Base-by-base conservation (phyloP, 345 rosid genomes). In the Arabis alpina region DNA sequence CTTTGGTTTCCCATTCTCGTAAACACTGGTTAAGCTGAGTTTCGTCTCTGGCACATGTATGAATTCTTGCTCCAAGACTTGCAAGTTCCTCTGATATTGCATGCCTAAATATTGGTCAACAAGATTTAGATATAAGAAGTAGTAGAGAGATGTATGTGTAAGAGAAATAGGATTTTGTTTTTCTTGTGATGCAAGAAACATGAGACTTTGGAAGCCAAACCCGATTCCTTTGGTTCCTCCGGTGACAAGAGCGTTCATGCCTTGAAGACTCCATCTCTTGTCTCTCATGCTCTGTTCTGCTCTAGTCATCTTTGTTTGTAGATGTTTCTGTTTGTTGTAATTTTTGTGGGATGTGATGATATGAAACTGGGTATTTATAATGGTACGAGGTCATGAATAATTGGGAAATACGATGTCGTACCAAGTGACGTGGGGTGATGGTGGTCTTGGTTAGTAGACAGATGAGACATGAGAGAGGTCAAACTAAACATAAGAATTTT, bases 171-270 rank as follows among this genome's bases (percentile, higher is more conserved):
- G 15, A 16, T 11, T 49, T 28, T 13, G 25, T 10, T 30, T 42
- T 12, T 61, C 6, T 5, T 16, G 4, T 41, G 12, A 32, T 9
- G 53, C n/a, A 44, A 42, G 43, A 32, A 56, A 44, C 16, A n/a
- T 41, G 60, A 53, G 60, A 66, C 8, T 4, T 27, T 53, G 42
- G 47, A 54, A 10, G 56, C 36, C 72, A 13, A 15, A 61, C 68
- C 66, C 66, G 8, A 70, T 49, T 16, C 66, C 45, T 50, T 60
- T 61, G 41, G 68, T 27, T 16, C 68, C 68, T 6, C 75, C 54
- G 5, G 75, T 52, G 27, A 71, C 75, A 12, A 71, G 75, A 28
- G 68, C 61, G 15, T 8, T 71, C 68, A 61, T 50, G 14, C 75
- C 61, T 61, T 11, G 54, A 61, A 71, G 75, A 51, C 52, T 59